Conservation (phyloP, 306 rosid genomes). For the Oxytropis ochrocephala region DNA sequence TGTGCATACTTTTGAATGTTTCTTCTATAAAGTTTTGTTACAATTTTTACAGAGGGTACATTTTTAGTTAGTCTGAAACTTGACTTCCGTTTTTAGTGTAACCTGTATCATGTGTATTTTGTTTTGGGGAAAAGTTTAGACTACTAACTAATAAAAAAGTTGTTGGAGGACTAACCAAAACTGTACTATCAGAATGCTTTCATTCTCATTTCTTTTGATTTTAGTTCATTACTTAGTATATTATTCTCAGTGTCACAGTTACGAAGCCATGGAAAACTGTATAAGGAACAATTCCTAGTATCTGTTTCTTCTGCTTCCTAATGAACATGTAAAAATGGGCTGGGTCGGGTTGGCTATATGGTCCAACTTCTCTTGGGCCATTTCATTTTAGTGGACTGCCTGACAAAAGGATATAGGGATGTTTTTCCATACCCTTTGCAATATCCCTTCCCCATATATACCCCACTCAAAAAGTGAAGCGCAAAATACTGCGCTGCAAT, state of each 20-base stretch:
- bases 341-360: not conserved
- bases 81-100: conserved; percentile 14
- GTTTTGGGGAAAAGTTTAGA: not conserved
- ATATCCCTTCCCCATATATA: no score
- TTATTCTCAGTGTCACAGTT: not conserved
- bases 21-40: conserved; percentile 21
- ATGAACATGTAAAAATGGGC: not conserved
- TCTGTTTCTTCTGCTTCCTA: not conserved
- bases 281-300: not conserved
- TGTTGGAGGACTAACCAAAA: conserved; percentile 7
- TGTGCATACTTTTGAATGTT: conserved; percentile 48
- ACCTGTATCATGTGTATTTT: conserved; percentile 17
- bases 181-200: not conserved
- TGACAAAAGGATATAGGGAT: no score
- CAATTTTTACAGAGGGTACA: conserved; percentile 14
- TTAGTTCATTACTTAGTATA: not conserved
- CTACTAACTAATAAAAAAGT: not conserved
- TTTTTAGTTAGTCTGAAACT: conserved; percentile 9
- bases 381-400: not conserved
- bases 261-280: not conserved
- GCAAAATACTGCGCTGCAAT: no score
- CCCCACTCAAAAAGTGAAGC: no score
- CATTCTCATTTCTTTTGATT: not conserved
- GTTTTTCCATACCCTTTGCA: no score
- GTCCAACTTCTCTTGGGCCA: not conserved